Base-by-base conservation (phyloP, 2,329 filamentous ascomycete genomes). In the Stagonosporopsis vannaccii region DNA sequence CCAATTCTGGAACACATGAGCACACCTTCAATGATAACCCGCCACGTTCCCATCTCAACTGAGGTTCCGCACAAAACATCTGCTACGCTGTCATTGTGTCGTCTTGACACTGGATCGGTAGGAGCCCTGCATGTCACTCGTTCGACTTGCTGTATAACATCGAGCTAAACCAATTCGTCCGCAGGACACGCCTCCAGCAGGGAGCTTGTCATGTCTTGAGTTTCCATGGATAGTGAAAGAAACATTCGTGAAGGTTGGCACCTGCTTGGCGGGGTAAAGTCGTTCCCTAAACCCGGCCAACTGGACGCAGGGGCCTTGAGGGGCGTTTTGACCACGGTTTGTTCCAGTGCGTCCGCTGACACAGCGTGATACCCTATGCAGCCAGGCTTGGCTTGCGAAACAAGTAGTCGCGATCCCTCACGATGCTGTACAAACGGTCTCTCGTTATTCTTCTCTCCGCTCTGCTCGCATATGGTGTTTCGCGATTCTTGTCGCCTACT, bases 331-430 rank as follows among this genome's bases (percentile, higher is more conserved):
- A 37, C 28, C 41, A 52, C 48, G 60, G 55, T 55, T 53, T 56
- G 47, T 42, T 50, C 28, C 53, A 46, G 45, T 39, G 50, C 45
- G 13, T 26, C 48, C 22, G 40, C 23, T 66, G 61, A 67, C 60
- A 67, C 63, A 48, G 45, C 51, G 47, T 60, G 61, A 61, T 59
- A 56, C 59, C 41, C 41, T 32, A 28, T 51, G 41, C 39, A 54
- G 58, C 56, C 58, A 57, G 55, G 52, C 48, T 55, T 60, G 46
- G 56, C 44, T 58, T 59, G 46, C 61, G 66, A 69, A 71, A 70
- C 69, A 69, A 69, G 56, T 63, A 67, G 60, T 53, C 60, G 59
- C 60, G 54, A 50, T 56, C 51, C 51, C 60, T 60, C 61, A 44
- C 59, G 55, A 61, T 46, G 49, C 51, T 58, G 47, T 60, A 58